Evolutionary conservation across 2,329 filamentous ascomycete genomes (phyloP).

Genomic region (Colletotrichum euphorbiae): DNA sequence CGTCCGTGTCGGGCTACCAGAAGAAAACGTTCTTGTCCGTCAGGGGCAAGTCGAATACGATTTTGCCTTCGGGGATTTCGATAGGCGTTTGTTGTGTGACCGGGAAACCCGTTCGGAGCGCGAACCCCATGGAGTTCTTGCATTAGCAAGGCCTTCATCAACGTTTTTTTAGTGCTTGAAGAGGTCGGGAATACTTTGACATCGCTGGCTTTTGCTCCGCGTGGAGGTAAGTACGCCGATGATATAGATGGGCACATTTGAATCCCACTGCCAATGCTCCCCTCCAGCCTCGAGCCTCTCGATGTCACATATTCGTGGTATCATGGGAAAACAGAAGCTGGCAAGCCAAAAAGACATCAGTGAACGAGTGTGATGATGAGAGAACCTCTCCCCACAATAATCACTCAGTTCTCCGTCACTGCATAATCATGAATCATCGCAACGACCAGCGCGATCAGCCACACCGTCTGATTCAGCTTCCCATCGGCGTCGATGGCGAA

Average conservation of each 20-base stretch:
- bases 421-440: constrained; percentile 57
- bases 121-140: constrained; percentile 50
- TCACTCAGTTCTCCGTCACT: constrained; percentile 54
- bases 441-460: constrained; percentile 50
- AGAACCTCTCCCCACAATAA: no score
- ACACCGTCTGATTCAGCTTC: constrained; percentile 47
- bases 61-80: constrained; percentile 47
- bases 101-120: constrained; percentile 49
- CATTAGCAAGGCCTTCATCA: background rate
- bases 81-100: constrained; percentile 53
- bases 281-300: constrained; percentile 49
- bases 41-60: constrained; percentile 50
- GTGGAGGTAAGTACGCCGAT: constrained; percentile 28
- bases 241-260: constrained; percentile 30
- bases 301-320: constrained; percentile 27
- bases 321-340: constrained; percentile 29
- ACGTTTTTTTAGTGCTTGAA: no score
- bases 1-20: constrained; percentile 54
- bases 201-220: constrained; percentile 27
- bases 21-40: constrained; percentile 56
- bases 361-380: no score
- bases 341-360: no score
- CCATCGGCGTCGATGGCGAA: constrained; percentile 48
- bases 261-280: constrained; percentile 54
- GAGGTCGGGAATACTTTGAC: background rate